These are phyloP conservation scores for Colletotrichum paranaense DNA, from an alignment of 2,329 filamentous ascomycete species.

Conservation along the genomic window DNA sequence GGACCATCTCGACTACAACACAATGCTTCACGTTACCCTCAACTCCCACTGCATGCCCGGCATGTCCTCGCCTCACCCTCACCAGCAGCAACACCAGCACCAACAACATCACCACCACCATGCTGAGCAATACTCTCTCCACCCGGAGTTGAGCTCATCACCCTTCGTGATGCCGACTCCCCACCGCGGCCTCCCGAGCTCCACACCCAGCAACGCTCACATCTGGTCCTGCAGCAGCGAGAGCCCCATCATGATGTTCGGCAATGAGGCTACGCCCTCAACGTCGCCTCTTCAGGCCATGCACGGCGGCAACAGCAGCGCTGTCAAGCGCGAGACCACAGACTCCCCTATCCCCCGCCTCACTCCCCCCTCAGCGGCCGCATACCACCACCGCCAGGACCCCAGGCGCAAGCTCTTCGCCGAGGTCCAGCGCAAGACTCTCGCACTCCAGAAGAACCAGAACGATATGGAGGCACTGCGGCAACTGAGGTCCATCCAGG, in stretches of 20 bases:
- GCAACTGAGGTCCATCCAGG: slow-evolving; percentile 32
- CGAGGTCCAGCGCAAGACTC: slow-evolving; percentile 56
- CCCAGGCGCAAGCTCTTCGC: slow-evolving; percentile 53
- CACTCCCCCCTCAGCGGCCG: slow-evolving; percentile 47
- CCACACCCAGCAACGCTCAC: slow-evolving; percentile 50
- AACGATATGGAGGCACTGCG: slow-evolving; percentile 37
- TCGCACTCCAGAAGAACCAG: slow-evolving; percentile 56
- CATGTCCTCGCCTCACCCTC: slow-evolving; percentile 32
- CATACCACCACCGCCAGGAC: slow-evolving; percentile 39
- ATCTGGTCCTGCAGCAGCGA: slow-evolving; percentile 54
- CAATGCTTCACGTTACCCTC: slow-evolving; percentile 47
- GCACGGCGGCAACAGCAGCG: slow-evolving; percentile 40
- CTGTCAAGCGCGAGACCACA: slow-evolving; percentile 48
- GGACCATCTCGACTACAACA: slow-evolving; percentile 49
- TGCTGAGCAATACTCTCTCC: slow-evolving; percentile 27
- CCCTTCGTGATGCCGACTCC: slow-evolving; percentile 37
- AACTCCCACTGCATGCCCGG: slow-evolving; percentile 34
- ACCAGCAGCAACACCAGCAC: slow-evolving; percentile 12
- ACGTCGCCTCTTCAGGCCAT: slow-evolving; percentile 44
- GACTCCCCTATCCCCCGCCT: slow-evolving; percentile 45
- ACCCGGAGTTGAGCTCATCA: slow-evolving; percentile 36
- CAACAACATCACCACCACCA: slow-evolving; percentile 5
- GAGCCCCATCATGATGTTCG: slow-evolving; percentile 54
- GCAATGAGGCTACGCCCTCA: slow-evolving; percentile 42
- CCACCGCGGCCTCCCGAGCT: slow-evolving; percentile 45